phyloP scores from a whole-genome alignment of 1,139 yeast genomes.

The Candida dubliniensis region DNA sequence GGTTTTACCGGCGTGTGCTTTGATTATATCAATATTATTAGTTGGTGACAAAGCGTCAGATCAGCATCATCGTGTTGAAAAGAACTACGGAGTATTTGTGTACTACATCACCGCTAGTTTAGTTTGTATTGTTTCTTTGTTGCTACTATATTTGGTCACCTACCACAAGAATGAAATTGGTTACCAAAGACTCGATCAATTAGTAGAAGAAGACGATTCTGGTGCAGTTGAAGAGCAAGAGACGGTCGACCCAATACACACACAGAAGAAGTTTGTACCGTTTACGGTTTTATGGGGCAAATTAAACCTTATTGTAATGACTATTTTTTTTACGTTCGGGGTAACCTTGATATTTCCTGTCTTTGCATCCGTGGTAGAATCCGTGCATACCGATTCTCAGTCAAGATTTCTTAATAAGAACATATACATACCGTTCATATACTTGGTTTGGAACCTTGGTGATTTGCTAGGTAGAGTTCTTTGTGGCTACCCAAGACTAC shows the following conservation, averaged over 20 bases:
- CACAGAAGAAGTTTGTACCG: conserved; percentile 40
- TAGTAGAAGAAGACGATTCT: conserved; percentile 6
- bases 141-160: conserved; percentile 33
- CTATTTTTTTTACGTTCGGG: conserved; percentile 76
- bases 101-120: conserved; percentile 73
- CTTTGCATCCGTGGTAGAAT: conserved; percentile 72
- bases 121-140: conserved; percentile 53
- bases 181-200: conserved; percentile 21
- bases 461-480: conserved; percentile 76
- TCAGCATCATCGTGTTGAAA: conserved; percentile 28
- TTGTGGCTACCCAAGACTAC: conserved; percentile 54
- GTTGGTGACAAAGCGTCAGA: conserved; percentile 31
- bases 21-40: conserved; percentile 58
- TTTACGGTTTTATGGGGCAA: conserved; percentile 55
- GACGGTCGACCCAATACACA: conserved; percentile 14
- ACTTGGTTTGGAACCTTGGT: conserved; percentile 83
- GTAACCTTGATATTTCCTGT: conserved; percentile 84
- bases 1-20: conserved; percentile 78
- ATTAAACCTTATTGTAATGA: conserved; percentile 59
- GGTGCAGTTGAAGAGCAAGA: conserved; percentile 13
- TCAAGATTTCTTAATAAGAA: conserved; percentile 41
- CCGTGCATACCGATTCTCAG: conserved; percentile 39
- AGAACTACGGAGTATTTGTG: conserved; percentile 53
- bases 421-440: conserved; percentile 73
- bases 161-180: conserved; percentile 23